phyloP scores from a whole-genome alignment of 805 yeast genomes.

The Saccharomyces mikatae region DNA sequence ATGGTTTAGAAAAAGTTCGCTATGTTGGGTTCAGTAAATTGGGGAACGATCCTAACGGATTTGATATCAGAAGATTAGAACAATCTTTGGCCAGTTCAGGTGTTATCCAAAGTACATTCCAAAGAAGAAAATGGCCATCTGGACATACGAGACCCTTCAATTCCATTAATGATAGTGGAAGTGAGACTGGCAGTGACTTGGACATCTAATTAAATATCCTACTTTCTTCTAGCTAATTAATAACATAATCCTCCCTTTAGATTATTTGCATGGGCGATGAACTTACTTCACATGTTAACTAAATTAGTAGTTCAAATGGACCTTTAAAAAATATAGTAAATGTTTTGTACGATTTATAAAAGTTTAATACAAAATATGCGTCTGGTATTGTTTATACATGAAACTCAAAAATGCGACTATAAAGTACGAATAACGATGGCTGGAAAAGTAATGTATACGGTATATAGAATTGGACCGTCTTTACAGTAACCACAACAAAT shows the following conservation, averaged over 20 bases:
- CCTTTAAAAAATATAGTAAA: background rate
- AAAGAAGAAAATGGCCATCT: background rate
- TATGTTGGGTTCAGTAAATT: conserved; percentile 65
- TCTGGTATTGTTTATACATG: background rate
- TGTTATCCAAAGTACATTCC: background rate
- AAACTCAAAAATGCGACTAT: background rate
- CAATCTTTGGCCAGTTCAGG: conserved; percentile 16
- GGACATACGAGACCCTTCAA: background rate
- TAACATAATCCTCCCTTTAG: background rate
- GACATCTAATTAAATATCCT: conserved; percentile 1
- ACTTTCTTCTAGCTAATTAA: background rate
- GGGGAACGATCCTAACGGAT: conserved; percentile 40
- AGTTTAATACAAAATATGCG: background rate
- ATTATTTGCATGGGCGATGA: background rate
- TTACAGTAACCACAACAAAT: background rate
- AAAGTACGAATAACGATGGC: background rate
- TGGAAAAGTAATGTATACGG: background rate
- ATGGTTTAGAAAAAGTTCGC: conserved; percentile 52
- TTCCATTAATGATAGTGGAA: background rate
- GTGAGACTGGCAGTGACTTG: conserved; percentile 8
- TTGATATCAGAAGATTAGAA: conserved; percentile 45
- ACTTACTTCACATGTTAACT: too few relatives aligned
- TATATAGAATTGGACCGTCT: background rate
- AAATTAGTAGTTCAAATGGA: background rate
- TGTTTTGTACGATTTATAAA: background rate